Conservation (phyloP, 164 flowering plant species). For the Macadamia integrifolia region DNA sequence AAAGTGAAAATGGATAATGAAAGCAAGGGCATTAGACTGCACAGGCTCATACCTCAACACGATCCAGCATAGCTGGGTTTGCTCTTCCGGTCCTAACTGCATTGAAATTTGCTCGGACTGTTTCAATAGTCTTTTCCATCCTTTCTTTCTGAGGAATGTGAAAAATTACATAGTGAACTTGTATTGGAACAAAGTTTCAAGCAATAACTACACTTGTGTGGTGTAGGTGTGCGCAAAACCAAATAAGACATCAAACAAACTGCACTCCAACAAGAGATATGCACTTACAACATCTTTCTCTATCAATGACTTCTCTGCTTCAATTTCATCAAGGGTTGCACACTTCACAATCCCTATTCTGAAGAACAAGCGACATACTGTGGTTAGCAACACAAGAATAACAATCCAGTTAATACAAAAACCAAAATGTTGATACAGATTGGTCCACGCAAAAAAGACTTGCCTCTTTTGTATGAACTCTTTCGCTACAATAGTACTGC, state of each 20-base stretch:
- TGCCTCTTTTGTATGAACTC: constrained; percentile 35
- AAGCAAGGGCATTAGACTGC: not conserved
- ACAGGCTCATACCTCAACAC: constrained; percentile 54
- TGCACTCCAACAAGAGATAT: not conserved
- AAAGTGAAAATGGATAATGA: not conserved
- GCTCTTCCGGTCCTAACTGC: constrained; percentile 88
- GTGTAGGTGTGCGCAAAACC: not conserved
- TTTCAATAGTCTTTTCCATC: constrained; percentile 89
- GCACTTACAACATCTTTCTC: constrained; percentile 74
- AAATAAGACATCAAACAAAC: not conserved
- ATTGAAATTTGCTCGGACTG: constrained; percentile 57
- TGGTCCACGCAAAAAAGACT: constrained; percentile 2
- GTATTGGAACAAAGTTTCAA: not conserved
- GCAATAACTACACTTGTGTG: not conserved
- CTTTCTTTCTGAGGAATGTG: constrained; percentile 49
- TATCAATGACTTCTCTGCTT: constrained; percentile 71
- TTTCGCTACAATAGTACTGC: constrained; percentile 6
- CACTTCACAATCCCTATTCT: constrained; percentile 54
- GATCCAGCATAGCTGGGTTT: constrained; percentile 82
- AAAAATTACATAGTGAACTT: not conserved
- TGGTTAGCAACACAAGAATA: not conserved
- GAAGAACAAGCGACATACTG: constrained; percentile 14
- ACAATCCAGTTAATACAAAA: not conserved
- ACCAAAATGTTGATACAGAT: not conserved
- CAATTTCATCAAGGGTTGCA: constrained; percentile 89